Evolutionary conservation across 2,329 filamentous ascomycete genomes (phyloP).

Genomic region (Stagonosporopsis cucurbitacearum): DNA sequence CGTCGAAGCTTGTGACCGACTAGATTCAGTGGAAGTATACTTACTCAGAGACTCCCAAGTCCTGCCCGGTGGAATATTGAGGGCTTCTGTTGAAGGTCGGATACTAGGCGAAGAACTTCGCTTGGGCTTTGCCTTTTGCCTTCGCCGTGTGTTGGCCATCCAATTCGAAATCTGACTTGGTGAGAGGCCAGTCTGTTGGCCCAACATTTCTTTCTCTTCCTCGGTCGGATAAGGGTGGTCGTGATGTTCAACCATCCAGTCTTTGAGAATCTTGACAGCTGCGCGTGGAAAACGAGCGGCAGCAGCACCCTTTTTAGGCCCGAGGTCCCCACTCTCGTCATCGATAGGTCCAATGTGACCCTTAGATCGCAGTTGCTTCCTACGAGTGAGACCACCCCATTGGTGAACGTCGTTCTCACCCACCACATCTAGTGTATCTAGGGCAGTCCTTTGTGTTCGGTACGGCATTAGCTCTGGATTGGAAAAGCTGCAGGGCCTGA

Average conservation of each 20-base stretch:
- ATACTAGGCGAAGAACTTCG: constrained; percentile 74
- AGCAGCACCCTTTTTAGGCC: constrained; percentile 43
- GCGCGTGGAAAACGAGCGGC: constrained; percentile 72
- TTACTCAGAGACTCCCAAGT: constrained; percentile 56
- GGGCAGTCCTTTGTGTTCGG: constrained; percentile 44
- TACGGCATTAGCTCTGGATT: constrained; percentile 42
- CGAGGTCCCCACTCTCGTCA: constrained; percentile 37
- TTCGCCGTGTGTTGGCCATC: constrained; percentile 86
- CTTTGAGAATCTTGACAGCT: constrained; percentile 79
- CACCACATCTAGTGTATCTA: constrained; percentile 58
- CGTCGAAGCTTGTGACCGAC: constrained; percentile 3
- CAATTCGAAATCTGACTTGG: constrained; percentile 88
- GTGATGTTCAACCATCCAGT: constrained; percentile 81
- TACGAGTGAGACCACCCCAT: constrained; percentile 47
- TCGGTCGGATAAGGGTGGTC: constrained; percentile 88
- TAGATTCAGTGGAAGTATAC: constrained; percentile 28
- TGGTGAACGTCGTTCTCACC: constrained; percentile 48
- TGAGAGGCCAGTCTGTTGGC: constrained; percentile 79
- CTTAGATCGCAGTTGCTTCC: constrained; percentile 46
- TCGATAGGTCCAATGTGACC: constrained; percentile 48
- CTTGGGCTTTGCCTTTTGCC: constrained; percentile 76
- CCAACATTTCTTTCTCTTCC: constrained; percentile 81
- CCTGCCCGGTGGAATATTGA: constrained; percentile 75
- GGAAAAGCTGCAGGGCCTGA: constrained; percentile 57
- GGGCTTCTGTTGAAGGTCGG: constrained; percentile 65